A percentile compares a stretch with the other conserved stretches of the same genome.
These are phyloP conservation scores for Trichoderma koningii DNA, from an alignment of 2,329 filamentous ascomycete genomes.

Conservation along the genomic window DNA sequence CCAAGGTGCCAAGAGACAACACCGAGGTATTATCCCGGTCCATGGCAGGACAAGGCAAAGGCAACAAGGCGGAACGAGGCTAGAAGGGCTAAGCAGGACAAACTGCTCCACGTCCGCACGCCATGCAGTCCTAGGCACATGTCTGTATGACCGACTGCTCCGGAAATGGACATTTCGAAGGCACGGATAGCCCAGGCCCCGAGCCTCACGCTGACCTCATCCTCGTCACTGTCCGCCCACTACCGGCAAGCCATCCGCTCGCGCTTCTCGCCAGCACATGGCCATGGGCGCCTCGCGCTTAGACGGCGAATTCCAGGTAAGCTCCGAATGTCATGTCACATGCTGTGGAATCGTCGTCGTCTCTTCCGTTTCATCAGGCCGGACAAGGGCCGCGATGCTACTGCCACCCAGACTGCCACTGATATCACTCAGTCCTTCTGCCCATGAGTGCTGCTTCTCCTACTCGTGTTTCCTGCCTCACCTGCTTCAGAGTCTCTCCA, in stretches of 20 bases:
- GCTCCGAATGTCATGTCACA: conserved; percentile 1
- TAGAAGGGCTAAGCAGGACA: background rate
- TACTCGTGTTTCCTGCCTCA: no score
- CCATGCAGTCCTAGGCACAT: background rate
- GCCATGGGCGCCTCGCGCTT: conserved; percentile 13
- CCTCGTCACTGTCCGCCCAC: no score
- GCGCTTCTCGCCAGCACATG: conserved; percentile 7
- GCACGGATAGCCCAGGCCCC: conserved; percentile 1
- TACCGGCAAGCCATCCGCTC: background rate
- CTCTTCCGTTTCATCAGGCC: background rate
- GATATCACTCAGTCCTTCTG: no score
- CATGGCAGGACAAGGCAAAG: background rate
- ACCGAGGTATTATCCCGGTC: background rate
- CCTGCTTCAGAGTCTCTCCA: no score
- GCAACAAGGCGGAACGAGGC: background rate
- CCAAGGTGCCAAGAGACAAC: background rate
- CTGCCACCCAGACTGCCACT: no score
- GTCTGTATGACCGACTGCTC: no score
- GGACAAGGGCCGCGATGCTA: no score
- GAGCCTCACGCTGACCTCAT: conserved; percentile 18
- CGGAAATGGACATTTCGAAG: background rate
- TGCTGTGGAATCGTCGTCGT: background rate
- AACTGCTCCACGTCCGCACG: background rate
- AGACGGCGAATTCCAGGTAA: conserved; percentile 9
- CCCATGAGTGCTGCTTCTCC: no score